phyloP scores from a whole-genome alignment of 2,329 filamentous ascomycete species.

The Talaromyces sp. region DNA sequence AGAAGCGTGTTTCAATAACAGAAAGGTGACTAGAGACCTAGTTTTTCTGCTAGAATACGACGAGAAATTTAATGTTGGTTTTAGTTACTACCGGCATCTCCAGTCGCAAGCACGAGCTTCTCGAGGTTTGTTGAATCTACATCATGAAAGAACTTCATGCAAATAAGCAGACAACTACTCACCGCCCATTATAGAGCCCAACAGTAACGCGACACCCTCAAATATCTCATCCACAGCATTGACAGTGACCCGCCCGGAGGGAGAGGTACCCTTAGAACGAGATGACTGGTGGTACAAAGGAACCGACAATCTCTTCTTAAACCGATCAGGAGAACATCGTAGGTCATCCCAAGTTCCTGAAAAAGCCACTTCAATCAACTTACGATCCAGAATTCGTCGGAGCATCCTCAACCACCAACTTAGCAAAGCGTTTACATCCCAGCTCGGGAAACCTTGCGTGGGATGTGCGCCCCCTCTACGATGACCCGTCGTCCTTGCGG shows the following conservation, averaged over 20 bases:
- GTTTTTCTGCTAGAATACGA: not conserved
- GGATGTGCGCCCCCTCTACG: slow-evolving; percentile 40
- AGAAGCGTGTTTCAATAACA: slow-evolving; percentile 39
- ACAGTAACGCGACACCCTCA: slow-evolving; percentile 4
- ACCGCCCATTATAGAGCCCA: not conserved
- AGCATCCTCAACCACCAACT: slow-evolving; percentile 37
- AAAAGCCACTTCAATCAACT: not conserved
- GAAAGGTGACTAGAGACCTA: slow-evolving; percentile 30
- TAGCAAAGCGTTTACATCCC: slow-evolving; percentile 40
- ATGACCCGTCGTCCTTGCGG: slow-evolving; percentile 36
- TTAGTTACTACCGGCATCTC: slow-evolving; percentile 38
- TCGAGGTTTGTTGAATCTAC: slow-evolving; percentile 17
- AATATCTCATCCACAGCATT: slow-evolving; percentile 18
- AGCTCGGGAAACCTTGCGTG: slow-evolving; percentile 37
- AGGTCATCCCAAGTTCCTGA: too few species aligned
- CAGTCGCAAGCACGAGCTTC: slow-evolving; percentile 32
- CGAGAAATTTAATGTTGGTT: slow-evolving; percentile 1
- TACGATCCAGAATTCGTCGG: slow-evolving; percentile 35
- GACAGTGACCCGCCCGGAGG: slow-evolving; percentile 21
- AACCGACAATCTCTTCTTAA: slow-evolving; percentile 38
- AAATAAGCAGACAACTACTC: not conserved
- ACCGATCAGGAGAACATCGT: slow-evolving; percentile 41
- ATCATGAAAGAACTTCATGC: not conserved
- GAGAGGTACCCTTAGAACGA: slow-evolving; percentile 30
- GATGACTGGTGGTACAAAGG: slow-evolving; percentile 47